phyloP scores from a whole-genome alignment of 2,329 filamentous ascomycete species.

The Ceratocystiopsis sp. region DNA sequence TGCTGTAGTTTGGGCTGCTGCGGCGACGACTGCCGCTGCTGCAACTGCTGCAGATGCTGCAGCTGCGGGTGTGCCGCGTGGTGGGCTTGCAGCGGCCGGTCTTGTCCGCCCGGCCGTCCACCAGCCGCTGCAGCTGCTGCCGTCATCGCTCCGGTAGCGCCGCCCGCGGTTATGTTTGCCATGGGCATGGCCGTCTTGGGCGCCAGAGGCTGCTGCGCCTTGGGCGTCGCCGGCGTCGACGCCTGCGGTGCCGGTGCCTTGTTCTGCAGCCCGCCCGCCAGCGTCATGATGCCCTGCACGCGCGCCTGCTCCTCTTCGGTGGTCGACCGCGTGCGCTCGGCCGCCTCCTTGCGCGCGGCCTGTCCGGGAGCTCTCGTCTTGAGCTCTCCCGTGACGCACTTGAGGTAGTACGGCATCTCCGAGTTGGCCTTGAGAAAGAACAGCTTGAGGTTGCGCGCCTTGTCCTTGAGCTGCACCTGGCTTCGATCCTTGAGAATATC shows the following conservation, averaged over 20 bases:
- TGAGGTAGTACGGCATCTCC: slow-evolving; percentile 75
- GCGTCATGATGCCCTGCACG: slow-evolving; percentile 40
- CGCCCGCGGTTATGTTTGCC: too few species aligned
- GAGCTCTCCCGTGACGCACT: slow-evolving; percentile 76
- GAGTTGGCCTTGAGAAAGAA: slow-evolving; percentile 87
- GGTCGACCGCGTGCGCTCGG: slow-evolving; percentile 41
- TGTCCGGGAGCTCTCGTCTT: slow-evolving; percentile 69
- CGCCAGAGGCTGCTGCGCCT: too few species aligned
- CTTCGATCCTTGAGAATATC: slow-evolving; percentile 77
- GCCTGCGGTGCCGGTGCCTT: slow-evolving; percentile 2
- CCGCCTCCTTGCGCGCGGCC: slow-evolving; percentile 50
- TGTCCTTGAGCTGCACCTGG: slow-evolving; percentile 85
- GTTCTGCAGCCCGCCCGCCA: slow-evolving; percentile 35
- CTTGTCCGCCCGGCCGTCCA: too few species aligned
- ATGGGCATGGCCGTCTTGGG: too few species aligned
- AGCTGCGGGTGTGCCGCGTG: too few species aligned
- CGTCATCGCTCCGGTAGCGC: too few species aligned
- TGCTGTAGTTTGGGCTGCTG: too few species aligned
- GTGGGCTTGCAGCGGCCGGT: too few species aligned
- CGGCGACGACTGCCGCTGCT: too few species aligned
- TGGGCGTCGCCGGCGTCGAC: background rate
- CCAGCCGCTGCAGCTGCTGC: too few species aligned
- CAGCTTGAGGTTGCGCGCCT: slow-evolving; percentile 74
- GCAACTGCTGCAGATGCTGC: too few species aligned
- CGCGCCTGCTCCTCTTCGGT: slow-evolving; percentile 43